Base-by-base conservation (phyloP, 352 stramenopile species). In the Pelagophyceae sp. region DNA sequence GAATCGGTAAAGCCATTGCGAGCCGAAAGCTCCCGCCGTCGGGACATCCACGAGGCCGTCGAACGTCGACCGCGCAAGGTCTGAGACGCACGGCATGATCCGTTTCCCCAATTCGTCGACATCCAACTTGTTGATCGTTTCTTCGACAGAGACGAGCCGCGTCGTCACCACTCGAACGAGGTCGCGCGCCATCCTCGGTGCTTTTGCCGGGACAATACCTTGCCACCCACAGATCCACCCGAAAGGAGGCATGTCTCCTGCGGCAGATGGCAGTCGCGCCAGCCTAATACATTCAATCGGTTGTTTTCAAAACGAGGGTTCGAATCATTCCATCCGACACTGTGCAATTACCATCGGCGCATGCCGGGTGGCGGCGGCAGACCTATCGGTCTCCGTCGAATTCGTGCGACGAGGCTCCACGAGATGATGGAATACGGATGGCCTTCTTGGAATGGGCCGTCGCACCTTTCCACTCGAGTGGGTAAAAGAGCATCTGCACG, bases 401-500 rank as follows among this genome's bases (percentile, higher is more conserved):
- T n/a, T n/a, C n/a, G n/a, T n/a, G n/a, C n/a, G n/a, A n/a, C n/a
- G n/a, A n/a, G n/a, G n/a, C n/a, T n/a, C n/a, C n/a, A n/a, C n/a
- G n/a, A n/a, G n/a, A n/a, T n/a, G n/a, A n/a, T n/a, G n/a, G n/a
- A n/a, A n/a, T n/a, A n/a, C n/a, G n/a, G n/a, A n/a, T n/a, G n/a
- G n/a, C n/a, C n/a, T n/a, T n/a, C n/a, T n/a, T n/a, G n/a, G n/a
- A n/a, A n/a, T n/a, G n/a, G n/a, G n/a, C n/a, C n/a, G n/a, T n/a
- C n/a, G 11, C 11, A 54, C 45, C 45, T 54, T 54, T 54, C 84
- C 94, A 98, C 78, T 95, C 77, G 45, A 98, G 84, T 23, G 95
- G 95, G 84, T 98, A 98, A 81, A 99, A 99, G 50, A 97, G 98
- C 94, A 99, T 98, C 86, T 93, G 96, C 6, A 99, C 89, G 40